A percentile compares a stretch with the other conserved stretches of the same genome.
Evolutionary conservation across 2,329 filamentous ascomycete genomes (phyloP).

Genomic region (Rutstroemia sp.): DNA sequence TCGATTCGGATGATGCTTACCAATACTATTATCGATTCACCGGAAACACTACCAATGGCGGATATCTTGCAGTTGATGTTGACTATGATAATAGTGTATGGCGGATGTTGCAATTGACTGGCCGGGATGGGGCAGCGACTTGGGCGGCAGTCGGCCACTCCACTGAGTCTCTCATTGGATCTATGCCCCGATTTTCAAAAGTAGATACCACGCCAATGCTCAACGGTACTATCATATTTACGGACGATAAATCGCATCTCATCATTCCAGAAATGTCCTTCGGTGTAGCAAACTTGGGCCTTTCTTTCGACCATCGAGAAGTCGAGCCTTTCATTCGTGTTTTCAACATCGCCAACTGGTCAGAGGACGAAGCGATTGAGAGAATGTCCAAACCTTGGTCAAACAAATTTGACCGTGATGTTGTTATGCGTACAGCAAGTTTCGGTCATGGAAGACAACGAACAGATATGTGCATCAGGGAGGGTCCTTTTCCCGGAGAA

Average conservation of each 20-base stretch:
- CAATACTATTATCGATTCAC: conserved; percentile 10
- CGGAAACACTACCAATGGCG: not conserved
- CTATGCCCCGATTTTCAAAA: not conserved
- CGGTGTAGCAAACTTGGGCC: not conserved
- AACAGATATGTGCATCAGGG: conserved; percentile 5
- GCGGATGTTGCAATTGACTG: not conserved
- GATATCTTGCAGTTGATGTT: conserved; percentile 4
- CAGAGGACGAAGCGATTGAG: not conserved
- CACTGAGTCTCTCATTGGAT: not conserved
- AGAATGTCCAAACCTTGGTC: not conserved
- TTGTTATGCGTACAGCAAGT: conserved; percentile 7
- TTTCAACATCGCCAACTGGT: not conserved
- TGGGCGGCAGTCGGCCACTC: not conserved
- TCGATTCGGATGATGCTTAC: not conserved
- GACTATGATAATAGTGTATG: not conserved
- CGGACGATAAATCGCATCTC: not conserved
- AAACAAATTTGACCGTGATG: not conserved
- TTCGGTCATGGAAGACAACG: conserved; percentile 6
- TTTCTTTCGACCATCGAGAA: not conserved
- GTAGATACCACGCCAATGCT: not conserved
- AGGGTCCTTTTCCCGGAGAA: not conserved
- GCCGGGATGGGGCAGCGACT: not conserved
- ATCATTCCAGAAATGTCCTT: not conserved
- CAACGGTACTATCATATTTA: not conserved
- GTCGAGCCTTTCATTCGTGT: conserved; percentile 8